These are phyloP conservation scores for Theileria sp. DNA, from an alignment of 169 alveolate genomes.

Conservation along the genomic window DNA sequence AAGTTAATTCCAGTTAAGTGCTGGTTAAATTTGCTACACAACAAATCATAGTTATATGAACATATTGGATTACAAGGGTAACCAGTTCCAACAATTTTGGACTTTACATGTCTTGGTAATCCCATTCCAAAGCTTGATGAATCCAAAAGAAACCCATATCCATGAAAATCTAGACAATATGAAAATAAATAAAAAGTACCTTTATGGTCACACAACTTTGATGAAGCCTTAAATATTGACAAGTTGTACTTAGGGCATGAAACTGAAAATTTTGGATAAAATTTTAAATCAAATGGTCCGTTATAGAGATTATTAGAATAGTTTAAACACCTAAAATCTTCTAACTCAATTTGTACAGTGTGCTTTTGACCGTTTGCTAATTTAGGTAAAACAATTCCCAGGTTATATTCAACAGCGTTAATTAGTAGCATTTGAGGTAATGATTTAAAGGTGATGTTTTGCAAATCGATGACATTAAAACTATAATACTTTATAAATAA, in stretches of 20 bases:
- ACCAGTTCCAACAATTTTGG: slow-evolving; percentile 50
- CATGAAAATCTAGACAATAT: background rate
- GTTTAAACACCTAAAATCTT: slow-evolving; percentile 15
- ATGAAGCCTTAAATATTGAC: slow-evolving; percentile 26
- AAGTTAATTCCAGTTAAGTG: slow-evolving; percentile 38
- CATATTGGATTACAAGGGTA: slow-evolving; percentile 69
- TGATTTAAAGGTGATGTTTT: slow-evolving; percentile 33
- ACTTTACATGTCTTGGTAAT: slow-evolving; percentile 29
- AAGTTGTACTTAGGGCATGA: slow-evolving; percentile 30
- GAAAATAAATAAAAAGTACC: slow-evolving; percentile 2
- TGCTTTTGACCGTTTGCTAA: slow-evolving; percentile 24
- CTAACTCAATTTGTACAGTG: slow-evolving; percentile 8
- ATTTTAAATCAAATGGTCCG: background rate
- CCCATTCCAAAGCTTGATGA: slow-evolving; percentile 39
- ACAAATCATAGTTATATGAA: slow-evolving; percentile 21
- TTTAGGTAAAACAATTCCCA: slow-evolving; percentile 50
- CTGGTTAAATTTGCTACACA: slow-evolving; percentile 47
- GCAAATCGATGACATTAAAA: slow-evolving; percentile 46
- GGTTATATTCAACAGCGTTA: slow-evolving; percentile 38
- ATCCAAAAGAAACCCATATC: slow-evolving; percentile 13
- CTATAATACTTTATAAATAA: background rate
- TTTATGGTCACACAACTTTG: slow-evolving; percentile 23
- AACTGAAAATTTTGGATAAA: slow-evolving; percentile 31
- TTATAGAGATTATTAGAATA: background rate
- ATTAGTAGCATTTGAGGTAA: slow-evolving; percentile 52